Evolutionary conservation across 2,329 filamentous ascomycete genomes (phyloP), one percentile per base, ranked within the genome.

Genomic region (Stachybotrys chlorohalonatus): DNA sequence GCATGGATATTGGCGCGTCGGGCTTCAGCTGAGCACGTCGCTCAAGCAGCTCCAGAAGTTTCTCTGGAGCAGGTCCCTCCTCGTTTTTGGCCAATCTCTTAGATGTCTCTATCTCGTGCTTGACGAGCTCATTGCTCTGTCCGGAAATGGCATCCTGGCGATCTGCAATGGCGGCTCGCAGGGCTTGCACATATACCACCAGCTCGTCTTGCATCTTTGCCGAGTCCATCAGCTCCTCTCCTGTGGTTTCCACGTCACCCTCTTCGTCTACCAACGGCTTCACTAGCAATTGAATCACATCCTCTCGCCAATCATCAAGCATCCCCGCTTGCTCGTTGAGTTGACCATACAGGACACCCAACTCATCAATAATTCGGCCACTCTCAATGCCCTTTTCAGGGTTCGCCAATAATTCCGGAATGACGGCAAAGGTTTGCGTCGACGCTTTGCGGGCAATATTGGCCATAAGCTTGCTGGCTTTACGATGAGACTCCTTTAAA

Each of bases 221-320:
- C 0, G 93, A 95, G 36, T 89, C 83, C 60, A 90, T 88, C 58
- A 96, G 94, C 67, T 97, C 94, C 56, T 96, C 87, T 30, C 94
- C 94, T 11, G 90, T 93, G 2, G 84, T 80, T 55, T 95, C 90
- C 9, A 80, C 71, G 15, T 75, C 75, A 1, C 84, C 83, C 47
- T 95, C 90, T 64, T 94, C 85, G 61, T 97, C 94, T 16, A 97
- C 83, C 1, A 97, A 77, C 0, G 89, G 84, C 57, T 84, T 80
- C 11, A 88, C 72, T 9, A 96, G 76, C 17, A 93, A 80, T 53
- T 87, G 79, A 16, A 90, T 79, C 56, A 92, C 84, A 47, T 83
- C 77, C 55, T 86, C 79, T 47, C 91, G 83, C 89, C 89, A 95
- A 51, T 85, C 78, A 50, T 88, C 81, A 50, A 96, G 79, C 51